A percentile compares a stretch with the other conserved stretches of the same genome.
Evolutionary conservation across 129 eudicot genomes (phyloP).

Genomic region (Rutidosis leptorrhynchoides): DNA sequence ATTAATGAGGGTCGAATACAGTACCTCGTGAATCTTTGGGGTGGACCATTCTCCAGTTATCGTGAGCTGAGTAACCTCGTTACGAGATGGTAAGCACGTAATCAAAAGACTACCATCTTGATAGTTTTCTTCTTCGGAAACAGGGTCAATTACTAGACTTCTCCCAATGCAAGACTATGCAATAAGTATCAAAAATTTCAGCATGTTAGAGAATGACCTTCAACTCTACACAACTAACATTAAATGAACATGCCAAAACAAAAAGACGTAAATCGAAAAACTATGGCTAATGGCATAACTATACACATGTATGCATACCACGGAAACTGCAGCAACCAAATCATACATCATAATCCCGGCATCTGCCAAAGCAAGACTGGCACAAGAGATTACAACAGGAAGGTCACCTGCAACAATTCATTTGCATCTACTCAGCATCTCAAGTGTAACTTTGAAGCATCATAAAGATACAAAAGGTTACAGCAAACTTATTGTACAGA

Average conservation of each 20-base stretch:
- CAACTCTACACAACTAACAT: background rate
- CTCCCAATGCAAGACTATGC: slow-evolving; percentile 69
- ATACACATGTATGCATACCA: slow-evolving; percentile 63
- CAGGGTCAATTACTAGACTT: slow-evolving; percentile 83
- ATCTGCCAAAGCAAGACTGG: slow-evolving; percentile 96
- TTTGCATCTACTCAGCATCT: background rate
- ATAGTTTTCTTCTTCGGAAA: slow-evolving; percentile 80
- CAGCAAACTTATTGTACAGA: background rate
- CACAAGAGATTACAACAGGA: slow-evolving; percentile 88
- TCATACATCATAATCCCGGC: slow-evolving; percentile 98
- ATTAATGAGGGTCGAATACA: background rate
- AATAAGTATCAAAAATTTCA: background rate
- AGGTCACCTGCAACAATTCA: slow-evolving; percentile 40
- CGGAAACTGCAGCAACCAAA: slow-evolving; percentile 81
- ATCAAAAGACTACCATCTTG: slow-evolving; percentile 85
- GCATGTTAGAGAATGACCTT: background rate
- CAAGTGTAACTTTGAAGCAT: background rate
- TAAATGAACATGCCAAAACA: no score
- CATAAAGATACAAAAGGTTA: background rate
- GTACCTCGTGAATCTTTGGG: slow-evolving; percentile 82
- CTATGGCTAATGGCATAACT: no score
- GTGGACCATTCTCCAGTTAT: slow-evolving; percentile 92
- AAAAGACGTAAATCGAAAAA: no score
- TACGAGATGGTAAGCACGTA: slow-evolving; percentile 78
- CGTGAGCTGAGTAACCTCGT: slow-evolving; percentile 85